phyloP scores from a whole-genome alignment of 2,329 filamentous ascomycete species.

The Xylaria arbuscula region DNA sequence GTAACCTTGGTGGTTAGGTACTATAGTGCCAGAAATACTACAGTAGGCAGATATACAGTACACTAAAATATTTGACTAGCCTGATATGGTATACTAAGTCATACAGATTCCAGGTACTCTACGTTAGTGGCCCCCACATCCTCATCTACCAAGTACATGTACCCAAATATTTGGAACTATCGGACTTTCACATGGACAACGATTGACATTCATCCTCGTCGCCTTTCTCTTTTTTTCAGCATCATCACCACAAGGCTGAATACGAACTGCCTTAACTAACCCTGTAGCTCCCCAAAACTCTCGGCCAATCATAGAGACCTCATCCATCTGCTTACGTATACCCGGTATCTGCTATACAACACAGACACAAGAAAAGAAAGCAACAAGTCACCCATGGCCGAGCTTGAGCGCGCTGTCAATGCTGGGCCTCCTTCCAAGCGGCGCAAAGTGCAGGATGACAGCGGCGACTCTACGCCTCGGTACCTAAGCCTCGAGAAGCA shows the following conservation, averaged over 20 bases:
- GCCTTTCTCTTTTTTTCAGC: neutral
- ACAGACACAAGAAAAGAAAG: neutral
- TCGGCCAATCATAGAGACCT: neutral
- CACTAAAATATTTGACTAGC: too few species aligned
- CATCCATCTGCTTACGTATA: slow-evolving; percentile 11
- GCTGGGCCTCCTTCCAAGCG: slow-evolving; percentile 55
- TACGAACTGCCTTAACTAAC: neutral
- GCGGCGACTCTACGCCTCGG: slow-evolving; percentile 53
- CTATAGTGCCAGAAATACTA: too few species aligned
- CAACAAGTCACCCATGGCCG: slow-evolving; percentile 45
- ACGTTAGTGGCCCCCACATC: too few species aligned
- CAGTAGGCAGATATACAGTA: too few species aligned
- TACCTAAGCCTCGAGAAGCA: slow-evolving; percentile 61
- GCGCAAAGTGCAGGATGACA: slow-evolving; percentile 56
- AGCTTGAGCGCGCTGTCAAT: slow-evolving; percentile 42
- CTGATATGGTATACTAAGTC: too few species aligned
- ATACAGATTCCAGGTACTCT: too few species aligned
- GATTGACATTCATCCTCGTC: slow-evolving; percentile 17
- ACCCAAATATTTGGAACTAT: too few species aligned
- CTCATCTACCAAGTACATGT: too few species aligned
- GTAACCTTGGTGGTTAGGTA: too few species aligned
- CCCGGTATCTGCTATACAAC: neutral
- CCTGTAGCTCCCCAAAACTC: neutral
- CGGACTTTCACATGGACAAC: neutral
- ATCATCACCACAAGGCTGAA: neutral